Percentiles rank a stretch among this genome's conserved stretches.
These are phyloP conservation scores for Nothomitra cinnamomea DNA, from an alignment of 2,329 filamentous ascomycete genomes.

Conservation along the genomic window DNA sequence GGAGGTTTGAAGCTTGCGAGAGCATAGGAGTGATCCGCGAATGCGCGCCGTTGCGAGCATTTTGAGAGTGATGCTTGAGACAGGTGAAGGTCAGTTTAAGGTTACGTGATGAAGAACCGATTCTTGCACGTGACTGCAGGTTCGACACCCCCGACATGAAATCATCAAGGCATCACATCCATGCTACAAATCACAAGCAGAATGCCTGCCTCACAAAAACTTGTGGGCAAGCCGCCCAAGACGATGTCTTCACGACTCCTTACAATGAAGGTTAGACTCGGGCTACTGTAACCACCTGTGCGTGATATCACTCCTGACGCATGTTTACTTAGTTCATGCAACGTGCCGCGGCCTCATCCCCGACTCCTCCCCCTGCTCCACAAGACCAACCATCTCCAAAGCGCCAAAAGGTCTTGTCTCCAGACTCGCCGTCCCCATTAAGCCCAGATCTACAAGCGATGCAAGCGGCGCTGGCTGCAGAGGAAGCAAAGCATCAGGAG, in stretches of 20 bases:
- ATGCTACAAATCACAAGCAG: conserved; percentile 4
- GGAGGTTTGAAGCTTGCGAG: neutral
- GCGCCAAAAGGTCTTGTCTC: conserved; percentile 40
- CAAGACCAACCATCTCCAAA: conserved; percentile 40
- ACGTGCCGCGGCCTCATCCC: conserved; percentile 50
- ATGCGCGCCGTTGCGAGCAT: neutral
- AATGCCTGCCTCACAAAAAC: conserved; percentile 24
- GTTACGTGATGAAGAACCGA: neutral
- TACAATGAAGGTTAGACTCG: conserved; percentile 56
- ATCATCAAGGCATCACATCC: neutral
- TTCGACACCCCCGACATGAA: neutral
- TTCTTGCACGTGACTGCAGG: neutral
- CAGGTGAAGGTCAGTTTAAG: neutral
- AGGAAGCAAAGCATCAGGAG: conserved; percentile 45
- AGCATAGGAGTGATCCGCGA: neutral
- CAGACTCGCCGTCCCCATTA: conserved; percentile 18
- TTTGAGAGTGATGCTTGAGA: neutral
- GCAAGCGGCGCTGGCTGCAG: conserved; percentile 44
- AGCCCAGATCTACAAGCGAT: conserved; percentile 41
- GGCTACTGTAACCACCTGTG: neutral
- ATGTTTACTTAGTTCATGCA: conserved; percentile 60
- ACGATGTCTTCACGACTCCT: conserved; percentile 74
- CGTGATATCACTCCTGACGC: conserved; percentile 6
- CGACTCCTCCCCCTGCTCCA: conserved; percentile 26
- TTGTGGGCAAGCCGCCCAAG: conserved; percentile 41